A percentile compares a stretch with the other conserved stretches of the same genome.
phyloP scores from a whole-genome alignment of 768 basidiomycete genomes.

The Terana coerulea region DNA sequence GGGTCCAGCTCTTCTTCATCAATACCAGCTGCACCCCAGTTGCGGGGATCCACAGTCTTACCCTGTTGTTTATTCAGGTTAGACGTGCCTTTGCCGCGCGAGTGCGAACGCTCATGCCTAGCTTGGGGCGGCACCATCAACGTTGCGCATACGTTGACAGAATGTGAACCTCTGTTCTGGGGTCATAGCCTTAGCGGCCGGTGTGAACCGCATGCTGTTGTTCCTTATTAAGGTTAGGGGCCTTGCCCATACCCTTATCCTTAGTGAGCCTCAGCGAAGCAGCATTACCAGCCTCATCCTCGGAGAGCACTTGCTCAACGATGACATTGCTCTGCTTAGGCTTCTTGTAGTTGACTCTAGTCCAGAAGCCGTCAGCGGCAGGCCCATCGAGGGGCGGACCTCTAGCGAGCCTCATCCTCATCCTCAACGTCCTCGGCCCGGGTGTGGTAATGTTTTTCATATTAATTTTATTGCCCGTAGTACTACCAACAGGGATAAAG shows the following conservation, averaged over 20 bases:
- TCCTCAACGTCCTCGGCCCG: background rate
- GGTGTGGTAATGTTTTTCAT: background rate
- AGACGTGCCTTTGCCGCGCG: slow-evolving; percentile 16
- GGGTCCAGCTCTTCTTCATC: slow-evolving; percentile 13
- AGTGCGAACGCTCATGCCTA: background rate
- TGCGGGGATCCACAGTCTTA: slow-evolving; percentile 17
- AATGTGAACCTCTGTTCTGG: background rate
- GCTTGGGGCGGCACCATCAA: background rate
- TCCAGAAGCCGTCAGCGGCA: background rate
- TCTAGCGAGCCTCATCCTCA: background rate
- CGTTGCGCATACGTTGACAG: background rate
- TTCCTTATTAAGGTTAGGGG: background rate
- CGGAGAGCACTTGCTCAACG: background rate
- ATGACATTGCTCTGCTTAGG: background rate
- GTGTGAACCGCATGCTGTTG: background rate
- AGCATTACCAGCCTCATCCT: background rate
- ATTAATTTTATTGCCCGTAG: background rate
- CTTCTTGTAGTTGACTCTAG: background rate
- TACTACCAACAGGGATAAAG: background rate
- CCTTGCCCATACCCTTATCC: background rate
- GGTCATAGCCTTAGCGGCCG: background rate
- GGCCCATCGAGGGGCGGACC: background rate
- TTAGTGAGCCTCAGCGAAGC: too few species aligned
- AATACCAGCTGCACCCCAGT: slow-evolving; percentile 18
- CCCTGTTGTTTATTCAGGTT: slow-evolving; percentile 11